Percentiles rank a stretch among this genome's conserved stretches.
Evolutionary conservation across 1,284 basidiomycete genomes (phyloP).

Genomic region (Heterobasidion parviporum): DNA sequence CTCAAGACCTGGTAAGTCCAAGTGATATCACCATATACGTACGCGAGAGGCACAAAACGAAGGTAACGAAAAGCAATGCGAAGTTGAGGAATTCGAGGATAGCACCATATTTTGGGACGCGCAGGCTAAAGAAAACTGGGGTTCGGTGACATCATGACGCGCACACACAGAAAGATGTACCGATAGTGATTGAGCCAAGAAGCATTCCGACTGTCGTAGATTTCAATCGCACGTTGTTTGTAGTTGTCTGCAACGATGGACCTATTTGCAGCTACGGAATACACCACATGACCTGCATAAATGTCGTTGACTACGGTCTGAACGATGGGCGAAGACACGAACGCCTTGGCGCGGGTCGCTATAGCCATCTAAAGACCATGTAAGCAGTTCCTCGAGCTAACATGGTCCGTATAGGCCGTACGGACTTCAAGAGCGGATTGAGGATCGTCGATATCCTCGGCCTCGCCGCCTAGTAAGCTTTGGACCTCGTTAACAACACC

Average conservation of each 20-base stretch:
- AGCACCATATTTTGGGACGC: slow-evolving; percentile 75
- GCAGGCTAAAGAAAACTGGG: slow-evolving; percentile 37
- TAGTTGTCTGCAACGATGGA: slow-evolving; percentile 84
- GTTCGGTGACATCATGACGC: background rate
- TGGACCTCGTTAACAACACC: slow-evolving; percentile 60
- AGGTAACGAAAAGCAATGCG: slow-evolving; percentile 55
- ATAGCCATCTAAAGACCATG: slow-evolving; percentile 65
- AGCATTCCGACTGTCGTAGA: slow-evolving; percentile 65
- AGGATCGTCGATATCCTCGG: slow-evolving; percentile 49
- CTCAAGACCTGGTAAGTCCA: background rate
- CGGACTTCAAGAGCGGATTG: slow-evolving; percentile 77
- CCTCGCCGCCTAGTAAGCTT: slow-evolving; percentile 36
- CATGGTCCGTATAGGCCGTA: slow-evolving; percentile 3
- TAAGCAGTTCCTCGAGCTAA: background rate
- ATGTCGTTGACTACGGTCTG: slow-evolving; percentile 82
- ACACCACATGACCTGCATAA: slow-evolving; percentile 65
- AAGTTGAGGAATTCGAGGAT: slow-evolving; percentile 78
- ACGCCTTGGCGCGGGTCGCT: slow-evolving; percentile 70
- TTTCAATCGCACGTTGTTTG: slow-evolving; percentile 65
- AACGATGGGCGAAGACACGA: slow-evolving; percentile 71
- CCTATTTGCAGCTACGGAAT: slow-evolving; percentile 54
- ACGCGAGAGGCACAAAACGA: slow-evolving; percentile 71
- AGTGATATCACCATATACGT: background rate
- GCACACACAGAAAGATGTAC: slow-evolving; percentile 20
- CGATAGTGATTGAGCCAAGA: slow-evolving; percentile 82